A percentile compares a stretch with the other conserved stretches of the same genome.
Evolutionary conservation across 148 eudicot species (phyloP).

Genomic region (Amaranthus cruentus): DNA sequence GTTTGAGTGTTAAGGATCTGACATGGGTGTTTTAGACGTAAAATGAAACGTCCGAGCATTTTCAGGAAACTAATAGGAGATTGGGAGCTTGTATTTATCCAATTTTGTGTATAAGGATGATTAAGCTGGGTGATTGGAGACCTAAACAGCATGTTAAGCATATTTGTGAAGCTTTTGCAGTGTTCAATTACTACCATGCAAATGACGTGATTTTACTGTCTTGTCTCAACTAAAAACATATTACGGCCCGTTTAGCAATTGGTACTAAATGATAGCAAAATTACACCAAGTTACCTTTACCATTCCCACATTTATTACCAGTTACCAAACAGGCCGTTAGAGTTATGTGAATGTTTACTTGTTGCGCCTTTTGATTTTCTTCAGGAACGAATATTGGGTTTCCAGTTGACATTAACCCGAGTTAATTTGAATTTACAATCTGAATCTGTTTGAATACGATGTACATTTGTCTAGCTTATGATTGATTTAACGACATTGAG

Average conservation of each 20-base stretch:
- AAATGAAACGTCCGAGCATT: no score
- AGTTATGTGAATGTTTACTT: background rate
- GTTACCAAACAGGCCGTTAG: background rate
- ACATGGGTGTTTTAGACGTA: no score
- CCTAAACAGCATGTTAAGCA: background rate
- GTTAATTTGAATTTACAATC: background rate
- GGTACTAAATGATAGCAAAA: background rate
- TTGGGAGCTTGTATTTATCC: background rate
- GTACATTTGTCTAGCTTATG: background rate
- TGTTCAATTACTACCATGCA: background rate
- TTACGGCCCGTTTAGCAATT: background rate
- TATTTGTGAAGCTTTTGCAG: no score
- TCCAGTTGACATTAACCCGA: background rate
- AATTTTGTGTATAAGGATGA: background rate
- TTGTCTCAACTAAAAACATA: background rate
- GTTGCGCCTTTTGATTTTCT: background rate
- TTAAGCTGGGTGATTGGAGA: background rate
- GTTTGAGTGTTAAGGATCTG: no score
- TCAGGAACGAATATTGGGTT: background rate
- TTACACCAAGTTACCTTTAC: no score
- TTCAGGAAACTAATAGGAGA: background rate
- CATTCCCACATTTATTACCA: no score
- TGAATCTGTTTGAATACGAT: slow-evolving; percentile 1
- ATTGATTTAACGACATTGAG: background rate
- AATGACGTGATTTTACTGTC: background rate